Percentiles rank a stretch among this genome's conserved stretches.
Evolutionary conservation across 1,139 yeast species (phyloP).

Genomic region (Taiozyma sp.): DNA sequence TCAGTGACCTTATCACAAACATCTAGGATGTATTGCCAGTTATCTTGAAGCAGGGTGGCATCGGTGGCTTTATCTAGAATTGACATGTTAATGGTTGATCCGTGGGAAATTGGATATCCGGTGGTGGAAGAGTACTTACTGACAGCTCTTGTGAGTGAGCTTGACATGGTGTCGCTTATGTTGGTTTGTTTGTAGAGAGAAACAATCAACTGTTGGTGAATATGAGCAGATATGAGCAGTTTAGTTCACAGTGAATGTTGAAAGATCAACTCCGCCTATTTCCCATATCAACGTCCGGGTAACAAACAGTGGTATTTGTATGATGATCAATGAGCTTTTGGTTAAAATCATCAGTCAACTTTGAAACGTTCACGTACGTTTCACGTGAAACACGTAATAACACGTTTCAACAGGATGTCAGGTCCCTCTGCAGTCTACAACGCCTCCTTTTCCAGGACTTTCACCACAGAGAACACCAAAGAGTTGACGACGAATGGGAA

Average conservation of each 20-base stretch:
- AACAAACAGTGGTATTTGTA: no score
- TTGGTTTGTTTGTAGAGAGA: no score
- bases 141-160: background rate
- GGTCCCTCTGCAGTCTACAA: background rate
- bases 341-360: no score
- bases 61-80: slow-evolving; percentile 63
- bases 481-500: slow-evolving; percentile 55
- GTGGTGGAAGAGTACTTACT: background rate
- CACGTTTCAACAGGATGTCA: background rate
- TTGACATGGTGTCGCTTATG: background rate
- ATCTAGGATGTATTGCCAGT: slow-evolving; percentile 79
- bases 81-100: background rate
- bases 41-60: slow-evolving; percentile 73
- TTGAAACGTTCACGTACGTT: no score
- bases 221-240: no score
- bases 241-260: no score
- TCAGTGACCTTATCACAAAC: slow-evolving; percentile 77
- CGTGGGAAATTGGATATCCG: background rate
- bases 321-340: no score
- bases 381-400: no score
- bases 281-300: background rate
- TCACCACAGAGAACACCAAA: background rate
- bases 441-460: background rate
- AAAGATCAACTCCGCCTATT: no score
- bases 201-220: no score